Base-by-base conservation (phyloP, 768 basidiomycete genomes). In the Amanita thiersii region DNA sequence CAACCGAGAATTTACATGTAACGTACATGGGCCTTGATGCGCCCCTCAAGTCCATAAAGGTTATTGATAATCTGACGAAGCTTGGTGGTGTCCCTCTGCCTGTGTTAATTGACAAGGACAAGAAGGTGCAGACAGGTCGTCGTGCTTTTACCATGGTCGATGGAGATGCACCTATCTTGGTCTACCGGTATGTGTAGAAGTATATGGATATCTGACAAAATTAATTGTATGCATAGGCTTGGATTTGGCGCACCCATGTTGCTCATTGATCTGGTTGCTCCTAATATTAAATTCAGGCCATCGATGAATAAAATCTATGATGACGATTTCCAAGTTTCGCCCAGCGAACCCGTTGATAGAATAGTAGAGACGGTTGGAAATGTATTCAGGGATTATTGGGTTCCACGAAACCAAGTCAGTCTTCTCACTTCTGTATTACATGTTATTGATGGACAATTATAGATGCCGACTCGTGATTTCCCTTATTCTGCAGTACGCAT, bases 161-260 rank as follows among this genome's bases (percentile, higher is more conserved):
- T 9, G 55, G 45, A 9, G 66, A 73, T 49, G 61, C 60, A 49
- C 72, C 72, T 0, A 58, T 61, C 7, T 43, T 71, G 4, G 40
- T 70, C 1, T 66, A 55, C 54, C 61, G 70, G 55, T 62, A 55
- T n/a, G n/a, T 21, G 57, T 52, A 19, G 5, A 42, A 12, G n/a
- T 21, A 6, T 17, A 19, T 3, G 26, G 28, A 9, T 1, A 31
- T 20, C 4, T 11, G 17, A 12, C 39, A 15, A 36, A n/a, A 14
- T 25, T 9, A 46, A n/a, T 31, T 50, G 42, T 21, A 23, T 28
- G 24, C 23, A 10, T 7, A 66, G 70, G 26, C 51, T 68, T 43
- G 61, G 60, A 1, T 76, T 77, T 43, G 77, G 77, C n/a, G 69
- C 73, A 2, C 62, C 72, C 3, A 43, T 54, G 10, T 47, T 77